These are phyloP conservation scores for Mucor indicus DNA, from an alignment of 371 early-diverging fungal genomes.

Conservation along the genomic window DNA sequence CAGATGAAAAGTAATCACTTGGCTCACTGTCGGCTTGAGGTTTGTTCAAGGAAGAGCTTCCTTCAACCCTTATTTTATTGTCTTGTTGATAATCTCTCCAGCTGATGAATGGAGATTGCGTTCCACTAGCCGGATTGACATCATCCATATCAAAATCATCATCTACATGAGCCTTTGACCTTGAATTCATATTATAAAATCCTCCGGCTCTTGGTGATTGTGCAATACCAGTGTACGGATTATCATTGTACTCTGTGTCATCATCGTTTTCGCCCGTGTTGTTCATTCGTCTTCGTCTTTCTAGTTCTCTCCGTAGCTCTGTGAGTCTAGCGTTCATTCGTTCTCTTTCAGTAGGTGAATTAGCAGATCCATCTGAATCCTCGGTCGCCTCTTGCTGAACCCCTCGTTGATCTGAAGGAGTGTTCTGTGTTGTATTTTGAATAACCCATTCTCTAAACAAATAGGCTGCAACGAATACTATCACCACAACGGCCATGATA, in stretches of 20 bases:
- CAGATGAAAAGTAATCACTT: no score
- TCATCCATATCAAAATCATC: constrained; percentile 2
- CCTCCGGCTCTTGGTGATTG: neutral
- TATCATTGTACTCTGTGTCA: neutral
- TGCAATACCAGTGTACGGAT: constrained; percentile 1
- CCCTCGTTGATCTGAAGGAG: no score
- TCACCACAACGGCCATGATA: constrained; percentile 66
- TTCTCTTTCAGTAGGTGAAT: no score
- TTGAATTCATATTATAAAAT: neutral
- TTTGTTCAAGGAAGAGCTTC: no score
- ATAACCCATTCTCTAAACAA: constrained; percentile 83
- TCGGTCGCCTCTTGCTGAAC: no score
- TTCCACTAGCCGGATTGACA: constrained; percentile 13
- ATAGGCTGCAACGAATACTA: constrained; percentile 72
- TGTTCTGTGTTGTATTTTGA: constrained; percentile 62
- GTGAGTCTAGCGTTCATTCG: no score
- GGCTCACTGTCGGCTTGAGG: no score
- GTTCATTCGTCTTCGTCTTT: constrained; percentile 2
- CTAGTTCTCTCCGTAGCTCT: constrained; percentile 10
- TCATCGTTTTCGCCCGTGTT: neutral
- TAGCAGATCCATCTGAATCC: no score
- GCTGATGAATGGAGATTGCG: constrained; percentile 20
- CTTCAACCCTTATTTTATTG: no score
- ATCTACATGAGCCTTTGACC: neutral
- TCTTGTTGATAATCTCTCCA: constrained; percentile 28